Evolutionary conservation across 2,329 filamentous ascomycete species (phyloP).

Genomic region (Colletotrichum sp.): DNA sequence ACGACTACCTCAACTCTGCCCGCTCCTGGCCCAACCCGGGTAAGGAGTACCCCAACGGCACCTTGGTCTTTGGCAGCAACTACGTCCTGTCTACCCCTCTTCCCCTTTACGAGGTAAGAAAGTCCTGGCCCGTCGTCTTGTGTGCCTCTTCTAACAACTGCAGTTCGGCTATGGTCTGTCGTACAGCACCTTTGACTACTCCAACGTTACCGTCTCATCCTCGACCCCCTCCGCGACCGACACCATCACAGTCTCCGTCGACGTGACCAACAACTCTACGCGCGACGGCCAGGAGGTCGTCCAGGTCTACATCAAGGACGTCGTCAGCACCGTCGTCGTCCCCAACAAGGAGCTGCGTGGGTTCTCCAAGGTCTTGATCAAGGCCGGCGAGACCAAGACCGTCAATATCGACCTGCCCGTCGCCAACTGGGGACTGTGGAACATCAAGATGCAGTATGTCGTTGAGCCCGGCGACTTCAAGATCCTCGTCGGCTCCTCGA

Average conservation of each 20-base stretch:
- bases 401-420: slow-evolving; percentile 58
- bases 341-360: slow-evolving; percentile 70
- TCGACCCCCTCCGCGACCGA: slow-evolving; percentile 51
- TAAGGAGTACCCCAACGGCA: slow-evolving; percentile 59
- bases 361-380: slow-evolving; percentile 69
- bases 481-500: slow-evolving; percentile 65
- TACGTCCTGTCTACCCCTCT: slow-evolving; percentile 67
- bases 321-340: slow-evolving; percentile 65
- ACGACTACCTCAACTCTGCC: slow-evolving; percentile 74
- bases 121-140: neutral
- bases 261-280: slow-evolving; percentile 64
- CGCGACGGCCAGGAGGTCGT: slow-evolving; percentile 70
- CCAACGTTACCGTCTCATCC: slow-evolving; percentile 55
- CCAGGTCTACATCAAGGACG: slow-evolving; percentile 70
- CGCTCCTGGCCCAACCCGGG: slow-evolving; percentile 60
- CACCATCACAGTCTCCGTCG: slow-evolving; percentile 62
- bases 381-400: slow-evolving; percentile 62
- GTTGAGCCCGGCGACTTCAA: slow-evolving; percentile 75
- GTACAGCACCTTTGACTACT: slow-evolving; percentile 69
- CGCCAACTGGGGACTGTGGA: slow-evolving; percentile 60
- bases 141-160: slow-evolving; percentile 25
- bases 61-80: slow-evolving; percentile 66
- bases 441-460: slow-evolving; percentile 72
- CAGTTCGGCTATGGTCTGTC: slow-evolving; percentile 70
- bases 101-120: slow-evolving; percentile 56